Conservation (phyloP, 805 yeast species). For the Priceomyces castillae region DNA sequence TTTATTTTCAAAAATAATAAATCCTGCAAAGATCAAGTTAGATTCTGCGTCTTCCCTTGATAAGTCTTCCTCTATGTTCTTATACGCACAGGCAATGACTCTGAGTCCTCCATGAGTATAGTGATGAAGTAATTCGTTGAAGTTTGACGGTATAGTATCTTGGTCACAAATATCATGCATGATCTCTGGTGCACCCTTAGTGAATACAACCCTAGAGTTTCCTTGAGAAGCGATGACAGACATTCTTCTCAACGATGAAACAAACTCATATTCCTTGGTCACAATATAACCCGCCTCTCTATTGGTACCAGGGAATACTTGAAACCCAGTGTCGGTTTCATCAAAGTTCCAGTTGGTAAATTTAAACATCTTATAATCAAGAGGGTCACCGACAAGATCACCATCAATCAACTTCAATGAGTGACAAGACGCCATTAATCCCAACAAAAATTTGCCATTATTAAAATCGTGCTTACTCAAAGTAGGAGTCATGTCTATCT, state of each 20-base stretch:
- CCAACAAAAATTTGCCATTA: slow-evolving; percentile 31
- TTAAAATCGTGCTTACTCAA: slow-evolving; percentile 23
- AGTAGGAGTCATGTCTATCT: slow-evolving; percentile 6
- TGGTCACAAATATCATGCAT: slow-evolving; percentile 74
- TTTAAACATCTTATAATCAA: slow-evolving; percentile 90
- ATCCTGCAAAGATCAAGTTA: slow-evolving; percentile 74
- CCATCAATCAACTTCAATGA: slow-evolving; percentile 77
- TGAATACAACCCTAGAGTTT: slow-evolving; percentile 38
- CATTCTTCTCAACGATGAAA: slow-evolving; percentile 85
- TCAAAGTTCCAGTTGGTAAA: slow-evolving; percentile 76
- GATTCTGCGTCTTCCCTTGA: slow-evolving; percentile 67
- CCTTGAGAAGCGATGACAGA: slow-evolving; percentile 62
- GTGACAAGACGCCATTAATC: slow-evolving; percentile 76
- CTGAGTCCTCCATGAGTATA: slow-evolving; percentile 94
- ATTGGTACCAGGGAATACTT: slow-evolving; percentile 12
- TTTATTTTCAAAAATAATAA: slow-evolving; percentile 89
- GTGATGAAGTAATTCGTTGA: slow-evolving; percentile 66
- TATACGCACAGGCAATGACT: slow-evolving; percentile 91
- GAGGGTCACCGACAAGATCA: slow-evolving; percentile 87
- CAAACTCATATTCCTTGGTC: slow-evolving; percentile 69
- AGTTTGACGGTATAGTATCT: slow-evolving; percentile 70
- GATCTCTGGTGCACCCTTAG: slow-evolving; percentile 98
- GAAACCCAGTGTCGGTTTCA: slow-evolving; percentile 48
- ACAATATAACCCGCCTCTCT: slow-evolving; percentile 29
- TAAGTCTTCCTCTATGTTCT: slow-evolving; percentile 30